Base-by-base conservation (phyloP, 139 green algal genomes). In the Limnomonas spitsbergensis region DNA sequence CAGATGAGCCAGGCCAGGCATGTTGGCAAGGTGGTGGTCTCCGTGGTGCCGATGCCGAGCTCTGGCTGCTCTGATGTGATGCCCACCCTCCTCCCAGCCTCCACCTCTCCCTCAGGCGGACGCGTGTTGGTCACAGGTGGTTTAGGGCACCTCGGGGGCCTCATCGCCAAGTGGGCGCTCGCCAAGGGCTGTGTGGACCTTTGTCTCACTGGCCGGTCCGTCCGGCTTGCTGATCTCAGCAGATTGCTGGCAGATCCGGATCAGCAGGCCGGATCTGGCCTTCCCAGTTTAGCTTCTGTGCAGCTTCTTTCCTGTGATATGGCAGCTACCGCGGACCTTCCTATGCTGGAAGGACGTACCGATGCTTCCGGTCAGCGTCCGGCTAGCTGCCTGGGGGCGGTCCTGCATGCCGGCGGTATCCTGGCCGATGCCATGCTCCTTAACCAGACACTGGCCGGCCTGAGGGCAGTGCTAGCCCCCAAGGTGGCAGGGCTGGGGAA, bases 11-110 rank as follows among this genome's bases (percentile, higher is more conserved):
- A 94, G 80, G 91, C 93, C 0, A 80, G 86, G 0, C 91, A 96
- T 74, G 84, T 97, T 36, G 93, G 93, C 86, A 97, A 97, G 85
- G 83, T 97, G 26, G 88, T 97, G 20, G 87, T 93, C 35, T 76
- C 66, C 56, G 29, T 2, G 61, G 31, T 14, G 20, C 56, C 34
- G 56, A 32, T 27, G 6, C 6, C 38, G 37, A 32, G 4, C 68
- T 36, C 34, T 24, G 53, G 3, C 75, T 32, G 37, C 77, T 34
- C n/a, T 53, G 39, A 35, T 69, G n/a, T 38, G 66, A 9, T 67
- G n/a, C n/a, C n/a, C n/a, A n/a, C n/a, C n/a, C n/a, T n/a, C n/a
- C n/a, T n/a, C n/a, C n/a, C n/a, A n/a, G n/a, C n/a, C n/a, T n/a
- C n/a, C n/a, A n/a, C n/a, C n/a, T n/a, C n/a, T n/a, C n/a, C n/a